Base-by-base conservation (phyloP, 2,329 filamentous ascomycete genomes). In the Venturiaceae sp. region DNA sequence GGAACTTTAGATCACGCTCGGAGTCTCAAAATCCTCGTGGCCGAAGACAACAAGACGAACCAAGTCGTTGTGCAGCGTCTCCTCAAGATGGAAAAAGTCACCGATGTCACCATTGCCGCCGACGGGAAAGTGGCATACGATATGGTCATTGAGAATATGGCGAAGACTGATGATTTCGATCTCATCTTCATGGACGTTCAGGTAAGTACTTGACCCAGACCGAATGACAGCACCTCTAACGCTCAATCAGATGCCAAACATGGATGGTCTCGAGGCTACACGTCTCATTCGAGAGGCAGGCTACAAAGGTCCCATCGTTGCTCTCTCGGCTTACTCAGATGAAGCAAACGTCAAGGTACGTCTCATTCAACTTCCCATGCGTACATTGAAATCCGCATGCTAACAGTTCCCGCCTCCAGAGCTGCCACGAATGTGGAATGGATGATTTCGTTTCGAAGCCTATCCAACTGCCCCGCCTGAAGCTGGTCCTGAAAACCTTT, bases 151-250 rank as follows among this genome's bases (percentile, higher is more conserved):
- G 84, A 84, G 16, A 87, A 85, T 62, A 94, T 95, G 87, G 83
- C 85, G 54, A 81, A 80, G 30, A 81, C 85, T 56, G 78, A 81
- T 58, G 81, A 81, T 2, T 96, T 92, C 68, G 90, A 95, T 64
- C 78, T 96, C 28, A 92, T 96, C 62, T 94, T 96, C 68, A 96
- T 96, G 92, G 92, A 96, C 66, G 87, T 96, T 7, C 90, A 83
- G 65, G 71, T 71, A 63, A 58, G 63, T 56, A 7, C 13, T 13
- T 36, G 21, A 23, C 28, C 23, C 21, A 32, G 11, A 34, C 5
- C 47, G 16, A 9, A 26, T 14, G n/a, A 28, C n/a, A 6, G 1
- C n/a, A 21, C 19, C 7, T 7, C 33, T 23, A 34, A 16, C 28
- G 41, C 30, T 59, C 63, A 46, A 63, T 3, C 67, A 89, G 72